Conservation (phyloP, 495 filamentous ascomycete genomes). For the Neurospora sp. region DNA sequence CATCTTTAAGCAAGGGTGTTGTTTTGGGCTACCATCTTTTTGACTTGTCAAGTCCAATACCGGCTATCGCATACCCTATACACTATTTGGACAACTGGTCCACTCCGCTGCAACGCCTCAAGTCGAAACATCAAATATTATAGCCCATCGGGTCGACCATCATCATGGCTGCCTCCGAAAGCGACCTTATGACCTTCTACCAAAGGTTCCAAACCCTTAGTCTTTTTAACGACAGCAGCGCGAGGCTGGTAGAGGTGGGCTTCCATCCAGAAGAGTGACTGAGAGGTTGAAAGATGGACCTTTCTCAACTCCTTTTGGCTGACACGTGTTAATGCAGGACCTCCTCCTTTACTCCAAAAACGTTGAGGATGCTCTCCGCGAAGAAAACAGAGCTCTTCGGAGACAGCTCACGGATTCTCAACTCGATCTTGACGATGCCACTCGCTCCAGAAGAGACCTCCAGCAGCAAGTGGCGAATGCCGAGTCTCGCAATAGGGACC, state of each 20-base stretch:
- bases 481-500: not conserved
- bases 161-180: not conserved
- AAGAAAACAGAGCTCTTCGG: slow-evolving; percentile 27
- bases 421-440: slow-evolving; percentile 35
- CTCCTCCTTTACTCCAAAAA: slow-evolving; percentile 29
- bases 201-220: slow-evolving; percentile 30
- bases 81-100: not conserved
- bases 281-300: not conserved
- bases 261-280: not conserved
- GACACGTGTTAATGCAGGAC: slow-evolving; percentile 23
- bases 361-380: slow-evolving; percentile 22
- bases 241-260: slow-evolving; percentile 30
- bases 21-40: not conserved
- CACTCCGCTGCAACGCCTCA: not conserved
- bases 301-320: not conserved
- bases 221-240: slow-evolving; percentile 21
- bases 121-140: not conserved
- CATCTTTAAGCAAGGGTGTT: not conserved
- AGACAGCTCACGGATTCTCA: slow-evolving; percentile 25
- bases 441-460: slow-evolving; percentile 30
- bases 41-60: not conserved
- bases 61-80: not conserved
- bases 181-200: slow-evolving; percentile 29
- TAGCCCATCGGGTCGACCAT: not conserved
- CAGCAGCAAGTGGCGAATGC: slow-evolving; percentile 25